Base-by-base conservation (phyloP, 805 yeast genomes). In the Yarrowia osloensis region DNA sequence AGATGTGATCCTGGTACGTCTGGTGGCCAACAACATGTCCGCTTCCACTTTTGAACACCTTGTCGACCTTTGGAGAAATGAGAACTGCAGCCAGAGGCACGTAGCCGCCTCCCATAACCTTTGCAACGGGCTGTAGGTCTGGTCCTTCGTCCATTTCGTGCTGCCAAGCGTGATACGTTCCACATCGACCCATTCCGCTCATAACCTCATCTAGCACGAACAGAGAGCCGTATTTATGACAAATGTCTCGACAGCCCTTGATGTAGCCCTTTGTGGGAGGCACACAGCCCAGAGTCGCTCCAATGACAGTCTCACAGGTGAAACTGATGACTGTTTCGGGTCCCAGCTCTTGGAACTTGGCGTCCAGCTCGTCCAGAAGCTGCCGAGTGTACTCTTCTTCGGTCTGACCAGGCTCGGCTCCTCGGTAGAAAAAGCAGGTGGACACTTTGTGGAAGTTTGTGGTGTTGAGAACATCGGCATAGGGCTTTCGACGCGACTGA, bases 121-220 rank as follows among this genome's bases (percentile, higher is more conserved):
- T 54, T 0, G 61, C 61, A 1, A 54, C 9, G 3, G 81, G 78
- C 71, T 82, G 84, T 37, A 83, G 75, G 71, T 83, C 85, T 67
- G 86, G 86, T 17, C 81, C 76, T 49, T 75, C 80, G 28, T 76
- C 79, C 69, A 79, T 80, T 71, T 81, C 83, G 21, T 24, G 17
- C 6, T 54, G 12, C 81, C 83, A 82, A 68, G 82, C 82, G 74
- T 76, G 79, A 68, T 79, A 77, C 31, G 79, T 78, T 40, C 86
- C 86, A 70, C 80, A 75, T 70, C 87, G 79, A 21, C 86, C 86
- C 44, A 82, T 79, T 31, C 87, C 87, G 72, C 85, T 82, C 86
- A 84, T 83, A 50, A 84, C 84, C 74, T 85, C 87, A 70, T 84
- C 87, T 59, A 83, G 74, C 76, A 82, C 78, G 70, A 84, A 76